Percentiles rank a stretch among this genome's conserved stretches.
Conservation (phyloP, 257 asterid species). For the Nicotiana otophora region DNA sequence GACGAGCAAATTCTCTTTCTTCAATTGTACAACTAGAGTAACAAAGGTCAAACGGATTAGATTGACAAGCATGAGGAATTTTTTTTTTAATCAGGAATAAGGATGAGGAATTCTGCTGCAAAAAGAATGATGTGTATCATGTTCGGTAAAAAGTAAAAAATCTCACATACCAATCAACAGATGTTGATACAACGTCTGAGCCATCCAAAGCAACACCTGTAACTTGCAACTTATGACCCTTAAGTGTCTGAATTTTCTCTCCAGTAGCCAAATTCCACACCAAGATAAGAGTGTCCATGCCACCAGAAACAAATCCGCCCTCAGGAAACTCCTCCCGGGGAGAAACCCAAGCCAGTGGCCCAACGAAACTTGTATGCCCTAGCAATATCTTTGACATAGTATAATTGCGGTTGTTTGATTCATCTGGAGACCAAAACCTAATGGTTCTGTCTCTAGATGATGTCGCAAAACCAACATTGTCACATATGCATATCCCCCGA, state of each 20-base stretch:
- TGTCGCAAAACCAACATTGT: constrained; percentile 74
- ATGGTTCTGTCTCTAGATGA: constrained; percentile 90
- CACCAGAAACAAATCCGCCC: constrained; percentile 91
- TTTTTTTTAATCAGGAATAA: not conserved
- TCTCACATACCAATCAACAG: constrained; percentile 71
- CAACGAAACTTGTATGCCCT: constrained; percentile 96
- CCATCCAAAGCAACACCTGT: constrained; percentile 84
- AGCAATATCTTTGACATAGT: constrained; percentile 58
- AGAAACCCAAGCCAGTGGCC: constrained; percentile 86
- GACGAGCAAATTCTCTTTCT: not conserved
- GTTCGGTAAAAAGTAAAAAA: not conserved
- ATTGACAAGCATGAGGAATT: not conserved
- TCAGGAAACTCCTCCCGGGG: constrained; percentile 76
- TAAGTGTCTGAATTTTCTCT: constrained; percentile 57
- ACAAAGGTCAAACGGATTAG: not conserved
- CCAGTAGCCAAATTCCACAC: constrained; percentile 89
- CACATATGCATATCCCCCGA: constrained; percentile 92
- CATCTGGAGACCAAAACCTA: constrained; percentile 73
- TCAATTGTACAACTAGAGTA: not conserved
- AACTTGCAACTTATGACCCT: constrained; percentile 81
- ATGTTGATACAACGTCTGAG: constrained; percentile 64
- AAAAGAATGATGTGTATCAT: not conserved
- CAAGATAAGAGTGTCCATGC: constrained; percentile 81
- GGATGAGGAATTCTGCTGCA: not conserved
- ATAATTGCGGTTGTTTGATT: constrained; percentile 47